Percentiles rank a stretch among this genome's conserved stretches.
Conservation (phyloP, 768 basidiomycete genomes). For the Lactifluus hygrophoroides region DNA sequence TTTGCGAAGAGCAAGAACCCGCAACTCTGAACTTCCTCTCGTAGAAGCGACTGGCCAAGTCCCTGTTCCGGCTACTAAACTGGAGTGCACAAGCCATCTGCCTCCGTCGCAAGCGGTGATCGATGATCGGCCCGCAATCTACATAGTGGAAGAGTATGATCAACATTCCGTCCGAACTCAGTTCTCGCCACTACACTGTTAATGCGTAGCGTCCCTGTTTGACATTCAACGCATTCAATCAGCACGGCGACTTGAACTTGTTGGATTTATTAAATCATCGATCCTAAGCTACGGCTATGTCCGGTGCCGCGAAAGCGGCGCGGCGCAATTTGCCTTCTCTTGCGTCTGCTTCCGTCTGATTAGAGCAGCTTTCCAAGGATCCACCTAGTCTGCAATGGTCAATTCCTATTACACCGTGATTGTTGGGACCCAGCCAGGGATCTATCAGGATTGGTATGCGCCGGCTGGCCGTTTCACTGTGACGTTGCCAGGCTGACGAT, state of each 20-base stretch:
- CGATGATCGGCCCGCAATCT: not conserved
- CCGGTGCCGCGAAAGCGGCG: conserved; percentile 6
- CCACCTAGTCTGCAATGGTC: not conserved
- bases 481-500: not conserved
- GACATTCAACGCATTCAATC: not conserved
- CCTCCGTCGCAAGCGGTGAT: not conserved
- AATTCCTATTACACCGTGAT: conserved; percentile 5
- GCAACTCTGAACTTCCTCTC: no score
- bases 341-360: not conserved
- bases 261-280: not conserved
- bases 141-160: not conserved
- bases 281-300: conserved; percentile 5
- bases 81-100: not conserved
- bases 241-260: not conserved
- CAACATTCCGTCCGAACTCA: not conserved
- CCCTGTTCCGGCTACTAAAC: not conserved
- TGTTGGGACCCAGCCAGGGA: conserved; percentile 7
- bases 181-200: not conserved
- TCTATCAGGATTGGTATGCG: conserved; percentile 10
- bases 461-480: not conserved
- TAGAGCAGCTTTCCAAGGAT: not conserved
- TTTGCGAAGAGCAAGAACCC: no score
- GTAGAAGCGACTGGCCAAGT: not conserved
- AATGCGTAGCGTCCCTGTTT: not conserved
- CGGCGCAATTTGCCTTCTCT: not conserved